A percentile compares a stretch with the other conserved stretches of the same genome.
Evolutionary conservation across 108 stramenopile genomes (phyloP).

Genomic region (Cyclotella atomus): DNA sequence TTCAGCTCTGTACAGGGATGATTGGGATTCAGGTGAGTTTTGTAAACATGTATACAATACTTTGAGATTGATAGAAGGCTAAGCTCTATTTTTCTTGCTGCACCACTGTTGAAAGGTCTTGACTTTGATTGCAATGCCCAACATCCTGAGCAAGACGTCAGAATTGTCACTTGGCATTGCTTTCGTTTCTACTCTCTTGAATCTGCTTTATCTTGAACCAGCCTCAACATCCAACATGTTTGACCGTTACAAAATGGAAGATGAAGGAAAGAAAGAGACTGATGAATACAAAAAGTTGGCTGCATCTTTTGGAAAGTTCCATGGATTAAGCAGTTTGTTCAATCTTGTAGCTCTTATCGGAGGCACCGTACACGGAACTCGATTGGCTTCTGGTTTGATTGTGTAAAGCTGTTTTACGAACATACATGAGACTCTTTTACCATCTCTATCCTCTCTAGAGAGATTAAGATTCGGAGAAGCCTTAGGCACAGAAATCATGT

Average conservation of each 20-base stretch:
- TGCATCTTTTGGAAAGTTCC: slow-evolving; percentile 73
- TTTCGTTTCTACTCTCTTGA: slow-evolving; percentile 61
- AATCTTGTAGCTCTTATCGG: slow-evolving; percentile 72
- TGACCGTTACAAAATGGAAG: slow-evolving; percentile 62
- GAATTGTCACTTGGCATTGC: slow-evolving; percentile 57
- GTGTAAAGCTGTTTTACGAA: slow-evolving; percentile 7
- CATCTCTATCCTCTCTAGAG: neutral
- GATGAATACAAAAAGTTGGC: slow-evolving; percentile 70
- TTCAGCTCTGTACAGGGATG: slow-evolving; percentile 57
- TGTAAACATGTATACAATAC: neutral
- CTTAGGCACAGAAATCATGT: too few species aligned
- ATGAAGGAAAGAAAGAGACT: slow-evolving; percentile 54
- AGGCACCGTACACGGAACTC: slow-evolving; percentile 62
- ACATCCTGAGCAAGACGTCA: slow-evolving; percentile 48
- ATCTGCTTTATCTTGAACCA: slow-evolving; percentile 75
- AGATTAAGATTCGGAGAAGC: neutral
- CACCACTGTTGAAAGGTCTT: too few species aligned
- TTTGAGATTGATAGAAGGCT: too few species aligned
- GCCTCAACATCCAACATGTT: slow-evolving; percentile 64
- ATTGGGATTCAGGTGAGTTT: slow-evolving; percentile 59
- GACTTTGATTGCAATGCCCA: slow-evolving; percentile 44
- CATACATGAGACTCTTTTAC: neutral
- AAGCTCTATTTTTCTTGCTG: too few species aligned
- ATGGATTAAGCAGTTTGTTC: slow-evolving; percentile 74
- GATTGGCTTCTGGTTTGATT: slow-evolving; percentile 47